phyloP scores from a whole-genome alignment of 495 filamentous ascomycete species.

The Neurospora sp. region DNA sequence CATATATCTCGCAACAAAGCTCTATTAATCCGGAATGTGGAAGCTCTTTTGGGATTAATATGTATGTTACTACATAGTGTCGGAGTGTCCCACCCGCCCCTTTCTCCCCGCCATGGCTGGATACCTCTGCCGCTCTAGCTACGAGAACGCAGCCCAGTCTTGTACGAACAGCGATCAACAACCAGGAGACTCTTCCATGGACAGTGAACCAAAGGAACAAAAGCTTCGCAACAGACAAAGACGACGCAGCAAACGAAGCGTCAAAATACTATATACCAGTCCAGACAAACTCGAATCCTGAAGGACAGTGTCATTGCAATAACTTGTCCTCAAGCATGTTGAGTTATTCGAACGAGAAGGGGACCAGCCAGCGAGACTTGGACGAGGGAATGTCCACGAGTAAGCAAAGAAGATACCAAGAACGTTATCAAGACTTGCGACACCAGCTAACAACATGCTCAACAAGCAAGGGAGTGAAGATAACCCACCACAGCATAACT shows the following conservation, averaged over 20 bases:
- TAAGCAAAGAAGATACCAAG: not conserved
- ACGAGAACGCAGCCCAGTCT: not conserved
- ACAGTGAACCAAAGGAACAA: not conserved
- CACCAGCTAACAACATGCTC: not conserved
- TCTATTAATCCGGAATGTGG: not conserved
- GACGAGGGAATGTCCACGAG: not conserved
- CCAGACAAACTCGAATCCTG: not conserved
- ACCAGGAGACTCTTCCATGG: not conserved
- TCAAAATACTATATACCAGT: not conserved
- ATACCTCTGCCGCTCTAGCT: not conserved
- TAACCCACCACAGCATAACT: not conserved
- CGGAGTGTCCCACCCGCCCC: not conserved
- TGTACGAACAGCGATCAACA: not conserved
- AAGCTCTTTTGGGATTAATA: not conserved
- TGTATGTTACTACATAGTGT: not conserved
- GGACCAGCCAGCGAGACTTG: not conserved
- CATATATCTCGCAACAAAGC: not conserved
- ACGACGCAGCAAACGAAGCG: not conserved
- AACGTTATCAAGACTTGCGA: not conserved
- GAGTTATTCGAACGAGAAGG: not conserved
- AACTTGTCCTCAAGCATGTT: not conserved
- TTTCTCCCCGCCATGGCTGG: not conserved
- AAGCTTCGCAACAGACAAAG: not conserved
- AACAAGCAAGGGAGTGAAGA: not conserved
- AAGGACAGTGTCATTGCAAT: not conserved